Conservation (phyloP, 768 basidiomycete species). For the Tylopilus sp. region DNA sequence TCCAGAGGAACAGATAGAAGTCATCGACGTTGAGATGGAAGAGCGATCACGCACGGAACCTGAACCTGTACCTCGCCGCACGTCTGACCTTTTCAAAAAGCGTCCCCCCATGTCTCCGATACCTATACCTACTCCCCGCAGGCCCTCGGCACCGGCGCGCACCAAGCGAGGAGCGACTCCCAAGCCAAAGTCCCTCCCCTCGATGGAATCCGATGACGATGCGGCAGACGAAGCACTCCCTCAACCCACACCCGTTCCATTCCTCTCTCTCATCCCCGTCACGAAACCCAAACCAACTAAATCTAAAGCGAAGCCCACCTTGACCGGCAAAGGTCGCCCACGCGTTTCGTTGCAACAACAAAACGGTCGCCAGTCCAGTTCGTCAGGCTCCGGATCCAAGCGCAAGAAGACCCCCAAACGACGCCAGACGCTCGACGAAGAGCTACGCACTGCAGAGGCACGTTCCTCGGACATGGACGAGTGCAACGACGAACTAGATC, state of each 20-base stretch:
- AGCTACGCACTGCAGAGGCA: constrained; percentile 48
- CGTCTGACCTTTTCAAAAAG: constrained; percentile 47
- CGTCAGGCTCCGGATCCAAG: constrained; percentile 14
- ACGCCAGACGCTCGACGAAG: constrained; percentile 66
- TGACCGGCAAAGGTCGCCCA: constrained; percentile 20
- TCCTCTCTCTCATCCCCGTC: constrained; percentile 24
- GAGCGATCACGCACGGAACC: constrained; percentile 14
- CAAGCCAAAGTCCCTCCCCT: constrained; percentile 19
- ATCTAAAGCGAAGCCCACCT: constrained; percentile 14
- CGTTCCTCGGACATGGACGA: constrained; percentile 31
- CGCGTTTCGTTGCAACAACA: constrained; percentile 4
- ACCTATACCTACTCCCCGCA: constrained; percentile 48
- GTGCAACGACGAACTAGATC: constrained; percentile 35
- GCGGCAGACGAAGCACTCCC: constrained; percentile 24
- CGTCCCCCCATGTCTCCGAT: constrained; percentile 67
- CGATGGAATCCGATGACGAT: too few species aligned
- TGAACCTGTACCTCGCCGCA: constrained; percentile 11
- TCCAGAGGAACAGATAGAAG: constrained; percentile 20
- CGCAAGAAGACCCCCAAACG: constrained; percentile 25
- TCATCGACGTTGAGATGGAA: constrained; percentile 40
- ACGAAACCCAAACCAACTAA: constrained; percentile 10
- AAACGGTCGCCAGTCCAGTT: neutral
- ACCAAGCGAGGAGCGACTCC: constrained; percentile 33
- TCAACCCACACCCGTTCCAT: constrained; percentile 13
- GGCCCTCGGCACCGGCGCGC: constrained; percentile 56